A percentile compares a stretch with the other conserved stretches of the same genome.
Conservation (phyloP, 192 early-diverging fungal genomes). For the Linderina pennispora region DNA sequence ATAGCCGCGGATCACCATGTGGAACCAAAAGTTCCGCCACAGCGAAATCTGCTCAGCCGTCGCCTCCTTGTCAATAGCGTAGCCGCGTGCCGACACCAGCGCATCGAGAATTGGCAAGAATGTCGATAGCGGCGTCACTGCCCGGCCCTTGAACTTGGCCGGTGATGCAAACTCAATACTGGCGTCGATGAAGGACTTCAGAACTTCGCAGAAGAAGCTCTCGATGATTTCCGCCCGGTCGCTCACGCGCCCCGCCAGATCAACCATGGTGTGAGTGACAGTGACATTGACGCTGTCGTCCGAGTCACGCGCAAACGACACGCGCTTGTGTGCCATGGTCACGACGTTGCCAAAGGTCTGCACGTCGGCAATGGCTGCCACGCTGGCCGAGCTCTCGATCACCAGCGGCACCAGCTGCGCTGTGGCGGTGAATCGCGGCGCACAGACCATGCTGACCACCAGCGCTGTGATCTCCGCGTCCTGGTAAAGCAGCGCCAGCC, state of each 20-base stretch:
- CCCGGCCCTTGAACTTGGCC: slow-evolving; percentile 5
- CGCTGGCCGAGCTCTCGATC: slow-evolving; percentile 52
- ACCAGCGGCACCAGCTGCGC: slow-evolving; percentile 46
- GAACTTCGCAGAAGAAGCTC: slow-evolving; percentile 13
- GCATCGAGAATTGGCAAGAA: slow-evolving; percentile 57
- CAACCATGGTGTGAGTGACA: slow-evolving; percentile 18
- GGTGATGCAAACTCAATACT: slow-evolving; percentile 14
- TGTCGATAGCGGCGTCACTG: slow-evolving; percentile 29
- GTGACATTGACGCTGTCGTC: slow-evolving; percentile 7
- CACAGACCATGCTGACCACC: slow-evolving; percentile 59
- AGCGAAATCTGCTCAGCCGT: slow-evolving; percentile 57
- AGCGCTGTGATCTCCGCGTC: slow-evolving; percentile 50
- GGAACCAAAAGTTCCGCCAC: slow-evolving; percentile 92
- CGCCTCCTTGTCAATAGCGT: slow-evolving; percentile 50
- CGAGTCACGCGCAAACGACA: slow-evolving; percentile 13
- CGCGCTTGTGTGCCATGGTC: slow-evolving; percentile 21
- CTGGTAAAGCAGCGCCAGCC: slow-evolving; percentile 14
- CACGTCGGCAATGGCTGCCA: slow-evolving; percentile 53
- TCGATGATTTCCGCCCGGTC: slow-evolving; percentile 15
- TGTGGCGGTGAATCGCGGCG: slow-evolving; percentile 49
- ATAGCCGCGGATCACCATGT: slow-evolving; percentile 72
- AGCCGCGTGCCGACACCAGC: slow-evolving; percentile 54
- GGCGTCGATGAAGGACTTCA: slow-evolving; percentile 36
- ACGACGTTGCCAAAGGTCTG: slow-evolving; percentile 59
- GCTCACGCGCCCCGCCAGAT: slow-evolving; percentile 19